Conservation (phyloP, 2,329 filamentous ascomycete genomes). For the Fusarium chlamydosporum region DNA sequence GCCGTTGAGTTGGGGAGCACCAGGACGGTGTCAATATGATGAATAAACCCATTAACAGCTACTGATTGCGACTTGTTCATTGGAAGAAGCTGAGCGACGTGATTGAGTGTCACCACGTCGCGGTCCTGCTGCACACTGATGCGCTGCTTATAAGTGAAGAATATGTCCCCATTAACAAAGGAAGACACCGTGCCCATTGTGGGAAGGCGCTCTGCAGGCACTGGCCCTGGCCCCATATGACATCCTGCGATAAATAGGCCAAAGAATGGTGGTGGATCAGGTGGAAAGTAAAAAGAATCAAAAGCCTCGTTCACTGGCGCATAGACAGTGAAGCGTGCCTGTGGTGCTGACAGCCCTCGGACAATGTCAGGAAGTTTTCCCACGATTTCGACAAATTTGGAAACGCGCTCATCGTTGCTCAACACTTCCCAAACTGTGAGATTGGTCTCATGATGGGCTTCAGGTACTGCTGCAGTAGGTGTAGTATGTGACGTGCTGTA, state of each 20-base stretch:
- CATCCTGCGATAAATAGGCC: conserved; percentile 10
- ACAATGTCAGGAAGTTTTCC: conserved; percentile 10
- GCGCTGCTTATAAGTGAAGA: conserved; percentile 18
- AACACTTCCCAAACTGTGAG: conserved; percentile 12
- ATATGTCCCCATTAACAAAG: conserved; percentile 19
- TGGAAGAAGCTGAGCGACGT: not conserved
- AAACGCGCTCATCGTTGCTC: conserved; percentile 13
- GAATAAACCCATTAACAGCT: conserved; percentile 5
- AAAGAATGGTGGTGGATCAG: conserved; percentile 17
- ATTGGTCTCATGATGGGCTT: not conserved
- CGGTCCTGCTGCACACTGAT: conserved; percentile 6
- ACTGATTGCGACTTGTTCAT: not conserved
- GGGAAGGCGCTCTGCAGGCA: not conserved
- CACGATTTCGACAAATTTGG: conserved; percentile 8
- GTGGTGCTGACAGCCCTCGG: conserved; percentile 4
- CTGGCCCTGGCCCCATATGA: conserved; percentile 3
- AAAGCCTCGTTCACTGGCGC: conserved; percentile 19
- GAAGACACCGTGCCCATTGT: conserved; percentile 6
- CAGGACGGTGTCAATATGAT: conserved; percentile 11
- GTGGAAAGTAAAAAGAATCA: conserved; percentile 14
- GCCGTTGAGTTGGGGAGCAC: conserved; percentile 16
- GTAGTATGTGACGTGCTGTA: not conserved
- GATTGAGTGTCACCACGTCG: not conserved
- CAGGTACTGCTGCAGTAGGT: not conserved
- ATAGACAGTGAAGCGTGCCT: conserved; percentile 14